These are phyloP conservation scores for Xerocomus cyaneibrunnescens DNA, from an alignment of 1,284 basidiomycete species.

Conservation along the genomic window DNA sequence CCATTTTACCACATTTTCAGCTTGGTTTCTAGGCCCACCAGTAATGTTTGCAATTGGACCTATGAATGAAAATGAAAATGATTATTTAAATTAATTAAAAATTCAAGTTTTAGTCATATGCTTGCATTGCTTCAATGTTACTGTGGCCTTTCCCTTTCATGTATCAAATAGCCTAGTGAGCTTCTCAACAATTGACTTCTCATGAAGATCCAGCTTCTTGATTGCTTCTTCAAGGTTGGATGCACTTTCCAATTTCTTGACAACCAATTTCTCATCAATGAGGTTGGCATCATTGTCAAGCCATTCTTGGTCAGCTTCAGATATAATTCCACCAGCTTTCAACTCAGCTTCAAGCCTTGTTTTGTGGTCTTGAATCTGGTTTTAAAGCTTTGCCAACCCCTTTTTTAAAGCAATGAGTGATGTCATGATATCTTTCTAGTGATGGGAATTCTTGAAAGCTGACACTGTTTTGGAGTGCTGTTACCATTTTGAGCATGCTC, in stretches of 20 bases:
- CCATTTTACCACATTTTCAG: too few relatives aligned
- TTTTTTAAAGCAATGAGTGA: not conserved
- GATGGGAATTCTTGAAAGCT: not conserved
- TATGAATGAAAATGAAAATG: too few relatives aligned
- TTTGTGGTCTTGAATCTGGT: not conserved
- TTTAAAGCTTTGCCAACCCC: not conserved
- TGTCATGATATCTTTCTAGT: not conserved
- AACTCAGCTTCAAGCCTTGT: not conserved
- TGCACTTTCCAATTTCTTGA: not conserved
- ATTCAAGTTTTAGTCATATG: too few relatives aligned
- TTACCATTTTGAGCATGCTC: not conserved
- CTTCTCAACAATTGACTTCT: too few relatives aligned
- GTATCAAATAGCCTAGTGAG: too few relatives aligned
- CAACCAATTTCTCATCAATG: not conserved
- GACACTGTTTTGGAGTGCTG: not conserved
- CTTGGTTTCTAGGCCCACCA: too few relatives aligned
- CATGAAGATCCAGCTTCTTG: too few relatives aligned
- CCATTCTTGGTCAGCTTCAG: not conserved
- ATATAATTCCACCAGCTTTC: not conserved
- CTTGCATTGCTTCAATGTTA: too few relatives aligned
- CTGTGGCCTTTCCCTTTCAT: too few relatives aligned
- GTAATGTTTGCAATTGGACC: too few relatives aligned
- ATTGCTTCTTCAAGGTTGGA: too few relatives aligned
- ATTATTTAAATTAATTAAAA: too few relatives aligned
- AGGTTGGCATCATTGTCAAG: not conserved